Evolutionary conservation across 257 asterid genomes (phyloP).

Genomic region (Perilla frutescens): DNA sequence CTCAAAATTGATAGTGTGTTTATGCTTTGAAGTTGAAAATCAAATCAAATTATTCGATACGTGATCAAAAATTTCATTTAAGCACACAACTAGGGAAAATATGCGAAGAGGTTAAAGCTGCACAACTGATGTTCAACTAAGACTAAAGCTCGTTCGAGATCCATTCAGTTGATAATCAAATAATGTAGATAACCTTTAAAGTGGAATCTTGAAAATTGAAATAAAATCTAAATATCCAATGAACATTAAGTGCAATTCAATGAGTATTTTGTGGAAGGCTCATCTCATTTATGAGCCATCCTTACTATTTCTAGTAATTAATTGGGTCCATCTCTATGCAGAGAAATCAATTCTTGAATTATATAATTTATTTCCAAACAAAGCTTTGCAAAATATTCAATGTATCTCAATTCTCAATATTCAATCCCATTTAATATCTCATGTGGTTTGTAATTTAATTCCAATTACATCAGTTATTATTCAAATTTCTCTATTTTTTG

Average conservation of each 20-base stretch:
- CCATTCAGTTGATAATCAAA: neutral
- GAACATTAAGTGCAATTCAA: conserved; percentile 1
- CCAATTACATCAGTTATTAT: neutral
- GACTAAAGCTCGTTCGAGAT: neutral
- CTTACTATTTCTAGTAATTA: conserved; percentile 14
- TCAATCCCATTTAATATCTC: neutral
- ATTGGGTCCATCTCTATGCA: neutral
- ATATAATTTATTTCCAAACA: neutral
- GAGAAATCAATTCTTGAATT: neutral
- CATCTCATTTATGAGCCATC: conserved; percentile 20
- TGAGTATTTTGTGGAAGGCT: neutral
- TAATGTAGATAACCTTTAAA: neutral
- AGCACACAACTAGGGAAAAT: too few relatives aligned
- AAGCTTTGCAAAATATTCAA: neutral
- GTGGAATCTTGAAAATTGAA: neutral
- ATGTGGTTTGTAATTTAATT: neutral
- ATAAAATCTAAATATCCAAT: neutral
- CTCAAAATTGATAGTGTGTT: conserved; percentile 10
- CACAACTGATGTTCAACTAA: too few relatives aligned
- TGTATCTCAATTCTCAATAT: too few relatives aligned
- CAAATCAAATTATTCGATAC: neutral
- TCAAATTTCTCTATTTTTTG: neutral
- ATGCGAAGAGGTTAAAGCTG: too few relatives aligned
- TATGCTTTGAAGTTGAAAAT: neutral
- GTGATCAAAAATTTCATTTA: too few relatives aligned